Evolutionary conservation across 495 filamentous ascomycete species (phyloP).

Genomic region (Lentithecium fluviatile): DNA sequence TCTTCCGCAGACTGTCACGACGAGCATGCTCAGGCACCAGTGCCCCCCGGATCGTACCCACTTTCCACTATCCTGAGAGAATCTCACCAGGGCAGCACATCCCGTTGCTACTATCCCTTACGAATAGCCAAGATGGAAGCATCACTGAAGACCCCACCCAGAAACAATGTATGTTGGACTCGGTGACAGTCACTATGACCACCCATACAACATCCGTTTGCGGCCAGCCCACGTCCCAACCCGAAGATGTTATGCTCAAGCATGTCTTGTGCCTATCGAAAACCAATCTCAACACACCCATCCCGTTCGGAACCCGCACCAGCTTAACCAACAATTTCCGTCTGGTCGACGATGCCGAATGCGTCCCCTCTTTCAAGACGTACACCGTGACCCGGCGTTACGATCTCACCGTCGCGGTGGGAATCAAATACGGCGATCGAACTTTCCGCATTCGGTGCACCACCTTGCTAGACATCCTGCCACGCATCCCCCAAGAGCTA

Average conservation of each 20-base stretch:
- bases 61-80: constrained; percentile 18
- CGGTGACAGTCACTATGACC: constrained; percentile 8
- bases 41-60: constrained; percentile 15
- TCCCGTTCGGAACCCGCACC: constrained; percentile 11
- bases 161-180: constrained; percentile 13
- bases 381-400: constrained; percentile 28
- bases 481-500: constrained; percentile 6
- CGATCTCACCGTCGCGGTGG: constrained; percentile 13
- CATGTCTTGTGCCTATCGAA: constrained; percentile 27
- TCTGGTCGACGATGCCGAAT: constrained; percentile 29
- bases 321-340: constrained; percentile 25
- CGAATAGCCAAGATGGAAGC: background rate
- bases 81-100: constrained; percentile 25
- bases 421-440: constrained; percentile 9
- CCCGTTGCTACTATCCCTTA: constrained; percentile 17
- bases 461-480: constrained; percentile 29
- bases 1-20: constrained; percentile 7
- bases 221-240: constrained; percentile 9
- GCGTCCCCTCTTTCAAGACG: constrained; percentile 27
- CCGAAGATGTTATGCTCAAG: constrained; percentile 22
- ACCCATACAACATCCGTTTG: constrained; percentile 26
- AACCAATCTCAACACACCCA: constrained; percentile 8
- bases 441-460: constrained; percentile 18
- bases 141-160: background rate
- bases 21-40: background rate